Conservation (phyloP, 108 stramenopile species). For the Skeletonema costatum region DNA sequence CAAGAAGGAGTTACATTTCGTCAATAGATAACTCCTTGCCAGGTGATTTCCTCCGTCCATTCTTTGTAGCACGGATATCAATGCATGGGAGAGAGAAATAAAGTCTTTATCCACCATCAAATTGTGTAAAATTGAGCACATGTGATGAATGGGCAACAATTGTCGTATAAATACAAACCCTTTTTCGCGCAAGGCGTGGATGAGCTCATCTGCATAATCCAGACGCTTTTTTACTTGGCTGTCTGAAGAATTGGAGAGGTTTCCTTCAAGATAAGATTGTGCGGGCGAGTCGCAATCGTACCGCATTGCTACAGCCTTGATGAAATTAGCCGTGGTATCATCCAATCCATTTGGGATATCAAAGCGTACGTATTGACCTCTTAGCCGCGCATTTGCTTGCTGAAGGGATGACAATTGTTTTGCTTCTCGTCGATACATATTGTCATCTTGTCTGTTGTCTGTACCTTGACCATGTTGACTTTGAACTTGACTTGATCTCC, state of each 20-base stretch:
- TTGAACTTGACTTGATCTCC: neutral
- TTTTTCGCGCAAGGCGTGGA: slow-evolving; percentile 10
- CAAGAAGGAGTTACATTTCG: slow-evolving; percentile 4
- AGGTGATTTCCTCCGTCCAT: slow-evolving; percentile 17
- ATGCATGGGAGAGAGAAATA: neutral
- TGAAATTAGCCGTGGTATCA: slow-evolving; percentile 21
- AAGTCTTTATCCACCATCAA: slow-evolving; percentile 18
- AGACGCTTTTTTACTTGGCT: slow-evolving; percentile 1
- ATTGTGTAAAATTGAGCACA: neutral
- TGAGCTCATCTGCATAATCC: slow-evolving; percentile 14
- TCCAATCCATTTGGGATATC: slow-evolving; percentile 33
- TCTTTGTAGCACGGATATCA: slow-evolving; percentile 11
- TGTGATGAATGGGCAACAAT: slow-evolving; percentile 17
- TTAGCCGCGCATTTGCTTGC: slow-evolving; percentile 2
- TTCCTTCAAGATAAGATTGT: slow-evolving; percentile 12
- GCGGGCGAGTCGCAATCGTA: slow-evolving; percentile 7
- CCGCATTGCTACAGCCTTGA: slow-evolving; percentile 17
- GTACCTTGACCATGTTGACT: neutral
- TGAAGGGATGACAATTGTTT: neutral
- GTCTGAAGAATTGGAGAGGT: neutral
- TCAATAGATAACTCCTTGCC: slow-evolving; percentile 21
- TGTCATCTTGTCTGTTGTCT: neutral
- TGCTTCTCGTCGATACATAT: slow-evolving; percentile 4
- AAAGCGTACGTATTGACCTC: slow-evolving; percentile 25
- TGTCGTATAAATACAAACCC: slow-evolving; percentile 29